Conservation (phyloP, 139 green algal genomes). For the Haematococcus sp. region DNA sequence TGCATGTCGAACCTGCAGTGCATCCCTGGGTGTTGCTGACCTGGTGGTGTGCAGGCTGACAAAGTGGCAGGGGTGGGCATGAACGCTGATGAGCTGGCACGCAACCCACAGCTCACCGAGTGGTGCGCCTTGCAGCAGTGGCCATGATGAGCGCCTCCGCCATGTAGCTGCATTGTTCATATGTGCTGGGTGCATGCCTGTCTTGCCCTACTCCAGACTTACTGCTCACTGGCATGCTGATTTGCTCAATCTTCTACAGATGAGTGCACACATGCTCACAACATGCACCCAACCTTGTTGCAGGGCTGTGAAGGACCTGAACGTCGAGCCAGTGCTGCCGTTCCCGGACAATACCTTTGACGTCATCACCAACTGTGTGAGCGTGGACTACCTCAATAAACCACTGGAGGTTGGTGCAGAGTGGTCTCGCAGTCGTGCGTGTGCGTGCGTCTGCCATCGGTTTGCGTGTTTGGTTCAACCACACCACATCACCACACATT, state of each 20-base stretch:
- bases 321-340: slow-evolving; percentile 68
- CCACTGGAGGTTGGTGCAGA: slow-evolving; percentile 56
- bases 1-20: too few species aligned
- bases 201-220: too few species aligned
- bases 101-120: slow-evolving; percentile 70
- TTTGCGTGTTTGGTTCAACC: not conserved
- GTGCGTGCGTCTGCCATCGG: too few species aligned
- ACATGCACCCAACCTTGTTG: too few species aligned
- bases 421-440: too few species aligned
- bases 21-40: too few species aligned
- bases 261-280: not conserved
- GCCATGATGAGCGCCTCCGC: too few species aligned
- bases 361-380: slow-evolving; percentile 69
- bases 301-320: slow-evolving; percentile 63
- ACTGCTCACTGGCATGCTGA: too few species aligned
- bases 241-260: too few species aligned
- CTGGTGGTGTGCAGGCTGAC: too few species aligned
- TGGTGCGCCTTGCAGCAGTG: slow-evolving; percentile 20
- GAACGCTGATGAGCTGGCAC: slow-evolving; percentile 75
- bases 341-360: slow-evolving; percentile 86
- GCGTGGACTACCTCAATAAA: slow-evolving; percentile 83
- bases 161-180: too few species aligned
- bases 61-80: slow-evolving; percentile 78
- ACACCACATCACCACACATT: not conserved
- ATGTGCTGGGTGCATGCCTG: too few species aligned